Evolutionary conservation across 768 basidiomycete species (phyloP).

Genomic region (Auricularia cornea): DNA sequence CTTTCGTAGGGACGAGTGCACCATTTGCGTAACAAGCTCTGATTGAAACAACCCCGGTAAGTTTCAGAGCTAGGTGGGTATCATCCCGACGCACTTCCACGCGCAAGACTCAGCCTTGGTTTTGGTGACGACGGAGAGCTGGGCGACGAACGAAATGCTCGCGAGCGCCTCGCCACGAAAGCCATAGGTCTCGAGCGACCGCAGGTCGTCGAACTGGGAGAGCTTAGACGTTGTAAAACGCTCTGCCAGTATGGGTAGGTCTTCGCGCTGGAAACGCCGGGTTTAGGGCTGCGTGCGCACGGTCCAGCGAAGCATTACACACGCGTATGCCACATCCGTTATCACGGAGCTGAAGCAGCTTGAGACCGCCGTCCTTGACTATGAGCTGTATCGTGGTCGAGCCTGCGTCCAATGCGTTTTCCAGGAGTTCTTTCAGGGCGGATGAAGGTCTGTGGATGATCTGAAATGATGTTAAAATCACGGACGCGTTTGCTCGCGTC

Average conservation of each 20-base stretch:
- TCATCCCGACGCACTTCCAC: conserved; percentile 67
- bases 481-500: conserved; percentile 16
- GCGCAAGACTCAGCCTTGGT: conserved; percentile 74
- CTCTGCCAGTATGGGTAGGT: conserved; percentile 85
- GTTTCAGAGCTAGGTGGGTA: background rate
- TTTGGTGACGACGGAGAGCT: conserved; percentile 85
- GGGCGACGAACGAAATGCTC: conserved; percentile 89
- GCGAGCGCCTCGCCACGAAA: conserved; percentile 97
- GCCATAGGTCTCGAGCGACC: conserved; percentile 81
- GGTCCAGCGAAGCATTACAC: conserved; percentile 20
- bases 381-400: conserved; percentile 71
- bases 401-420: conserved; percentile 93
- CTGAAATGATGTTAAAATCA: conserved; percentile 33
- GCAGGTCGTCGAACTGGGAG: conserved; percentile 75
- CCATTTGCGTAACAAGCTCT: conserved; percentile 85
- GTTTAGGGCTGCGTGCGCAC: background rate
- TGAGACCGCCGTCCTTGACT: conserved; percentile 91
- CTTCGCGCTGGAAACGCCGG: conserved; percentile 54
- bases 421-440: conserved; percentile 90
- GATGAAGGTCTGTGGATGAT: conserved; percentile 88
- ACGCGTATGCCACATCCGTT: conserved; percentile 94
- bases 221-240: conserved; percentile 95
- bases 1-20: conserved; percentile 55
- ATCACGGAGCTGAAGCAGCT: conserved; percentile 90
- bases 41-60: background rate